These are phyloP conservation scores for Aspergillus niger DNA, from an alignment of 2,329 filamentous ascomycete species.

Conservation along the genomic window DNA sequence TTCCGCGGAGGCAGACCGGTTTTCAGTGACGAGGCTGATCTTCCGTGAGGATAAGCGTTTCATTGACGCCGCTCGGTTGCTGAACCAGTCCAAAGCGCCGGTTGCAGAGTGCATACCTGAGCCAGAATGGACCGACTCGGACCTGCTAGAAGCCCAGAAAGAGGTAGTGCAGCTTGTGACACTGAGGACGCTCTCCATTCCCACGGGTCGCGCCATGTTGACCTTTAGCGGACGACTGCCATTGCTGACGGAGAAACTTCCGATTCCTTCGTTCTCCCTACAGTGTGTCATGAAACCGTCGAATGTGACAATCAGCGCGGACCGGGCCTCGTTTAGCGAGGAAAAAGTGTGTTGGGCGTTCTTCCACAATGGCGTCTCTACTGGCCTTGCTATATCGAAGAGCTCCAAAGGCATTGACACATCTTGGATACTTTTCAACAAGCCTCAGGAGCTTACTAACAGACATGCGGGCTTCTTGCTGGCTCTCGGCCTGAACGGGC, in stretches of 20 bases:
- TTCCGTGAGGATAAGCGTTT: constrained; percentile 91
- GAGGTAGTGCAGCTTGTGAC: constrained; percentile 84
- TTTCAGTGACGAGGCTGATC: constrained; percentile 78
- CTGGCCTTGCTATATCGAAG: constrained; percentile 85
- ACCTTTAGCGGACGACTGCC: constrained; percentile 87
- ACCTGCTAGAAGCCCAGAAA: constrained; percentile 90
- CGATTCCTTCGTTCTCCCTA: constrained; percentile 85
- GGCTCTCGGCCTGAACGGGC: constrained; percentile 88
- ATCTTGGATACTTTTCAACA: constrained; percentile 98
- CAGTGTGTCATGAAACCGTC: constrained; percentile 89
- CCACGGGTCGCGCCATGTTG: constrained; percentile 81
- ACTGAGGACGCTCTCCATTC: constrained; percentile 82
- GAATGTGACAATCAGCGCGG: constrained; percentile 90
- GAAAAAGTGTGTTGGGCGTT: constrained; percentile 99
- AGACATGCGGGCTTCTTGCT: constrained; percentile 94
- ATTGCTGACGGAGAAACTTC: constrained; percentile 87
- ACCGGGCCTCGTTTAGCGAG: constrained; percentile 83
- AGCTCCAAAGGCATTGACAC: constrained; percentile 93
- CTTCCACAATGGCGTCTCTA: constrained; percentile 95
- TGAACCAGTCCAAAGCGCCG: constrained; percentile 82
- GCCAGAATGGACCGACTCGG: constrained; percentile 78
- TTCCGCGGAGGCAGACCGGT: constrained; percentile 78
- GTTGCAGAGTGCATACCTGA: constrained; percentile 75
- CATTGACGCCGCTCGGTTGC: constrained; percentile 77
- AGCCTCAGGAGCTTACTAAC: constrained; percentile 87